Evolutionary conservation across 495 filamentous ascomycete species (phyloP).

Genomic region (Acidomyces sp.): DNA sequence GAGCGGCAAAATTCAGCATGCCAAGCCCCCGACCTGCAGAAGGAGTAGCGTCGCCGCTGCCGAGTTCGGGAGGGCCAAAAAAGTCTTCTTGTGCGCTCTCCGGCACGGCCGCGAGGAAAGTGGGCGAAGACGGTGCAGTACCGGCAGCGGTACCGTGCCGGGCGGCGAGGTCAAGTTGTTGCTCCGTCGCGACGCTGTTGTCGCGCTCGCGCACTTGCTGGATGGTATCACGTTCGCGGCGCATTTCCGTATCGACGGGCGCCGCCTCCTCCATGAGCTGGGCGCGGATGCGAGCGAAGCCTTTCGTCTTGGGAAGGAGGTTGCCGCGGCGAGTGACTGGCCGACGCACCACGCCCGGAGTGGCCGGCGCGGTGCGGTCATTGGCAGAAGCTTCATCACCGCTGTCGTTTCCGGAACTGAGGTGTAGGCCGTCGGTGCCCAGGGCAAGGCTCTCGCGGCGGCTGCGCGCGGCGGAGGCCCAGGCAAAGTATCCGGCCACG

Average conservation of each 20-base stretch:
- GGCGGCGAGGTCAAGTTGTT: constrained; percentile 21
- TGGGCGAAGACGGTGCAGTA: constrained; percentile 37
- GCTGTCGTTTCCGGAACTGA: constrained; percentile 62
- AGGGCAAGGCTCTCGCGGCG: constrained; percentile 73
- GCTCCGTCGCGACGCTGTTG: constrained; percentile 24
- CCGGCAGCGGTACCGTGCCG: constrained; percentile 36
- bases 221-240: constrained; percentile 87
- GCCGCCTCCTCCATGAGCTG: constrained; percentile 76
- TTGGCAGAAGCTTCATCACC: constrained; percentile 51
- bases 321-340: constrained; percentile 79
- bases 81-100: constrained; percentile 40
- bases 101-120: constrained; percentile 27
- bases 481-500: constrained; percentile 23
- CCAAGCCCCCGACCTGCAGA: constrained; percentile 32
- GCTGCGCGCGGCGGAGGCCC: constrained; percentile 11
- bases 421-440: constrained; percentile 72
- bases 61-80: constrained; percentile 47
- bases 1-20: constrained; percentile 35
- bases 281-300: constrained; percentile 82
- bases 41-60: constrained; percentile 23
- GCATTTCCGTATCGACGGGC: constrained; percentile 76
- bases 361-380: constrained; percentile 27
- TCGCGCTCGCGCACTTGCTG: constrained; percentile 75
- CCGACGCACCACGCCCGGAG: constrained; percentile 47
- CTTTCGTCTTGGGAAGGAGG: constrained; percentile 90